A percentile compares a stretch with the other conserved stretches of the same genome.
These are phyloP conservation scores for Ciborinia camelliae DNA, from an alignment of 2,329 filamentous ascomycete species.

Conservation along the genomic window DNA sequence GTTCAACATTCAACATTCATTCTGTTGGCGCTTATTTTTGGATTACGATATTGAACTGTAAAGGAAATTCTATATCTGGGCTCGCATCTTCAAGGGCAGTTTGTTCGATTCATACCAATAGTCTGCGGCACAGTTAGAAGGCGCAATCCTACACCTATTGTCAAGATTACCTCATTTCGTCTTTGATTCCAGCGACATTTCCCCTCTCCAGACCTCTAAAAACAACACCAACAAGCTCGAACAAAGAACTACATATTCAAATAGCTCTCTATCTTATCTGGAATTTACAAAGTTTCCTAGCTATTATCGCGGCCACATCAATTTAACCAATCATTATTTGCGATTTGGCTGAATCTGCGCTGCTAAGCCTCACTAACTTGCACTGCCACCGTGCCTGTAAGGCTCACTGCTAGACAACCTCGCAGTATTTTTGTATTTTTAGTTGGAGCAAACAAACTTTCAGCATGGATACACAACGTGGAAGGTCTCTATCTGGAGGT, in stretches of 20 bases:
- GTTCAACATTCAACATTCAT: not conserved
- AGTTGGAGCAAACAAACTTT: conserved; percentile 39
- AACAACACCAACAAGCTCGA: conserved; percentile 4
- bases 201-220: conserved; percentile 2
- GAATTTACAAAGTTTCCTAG: not conserved
- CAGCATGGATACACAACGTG: conserved; percentile 55
- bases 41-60: not conserved
- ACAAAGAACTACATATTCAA: conserved; percentile 10
- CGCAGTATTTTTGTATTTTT: conserved; percentile 29
- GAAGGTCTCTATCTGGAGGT: conserved; percentile 60
- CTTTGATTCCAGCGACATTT: not conserved
- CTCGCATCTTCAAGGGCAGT: not conserved
- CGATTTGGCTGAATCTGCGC: not conserved
- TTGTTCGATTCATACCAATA: not conserved
- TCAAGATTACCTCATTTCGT: conserved; percentile 20
- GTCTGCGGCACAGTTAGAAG: conserved; percentile 6
- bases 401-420: conserved; percentile 18
- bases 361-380: conserved; percentile 17
- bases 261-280: not conserved
- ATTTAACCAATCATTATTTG: conserved; percentile 10
- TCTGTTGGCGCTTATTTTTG: conserved; percentile 13
- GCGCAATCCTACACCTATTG: conserved; percentile 9
- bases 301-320: not conserved
- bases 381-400: conserved; percentile 22
- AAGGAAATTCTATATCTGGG: not conserved